phyloP scores from a whole-genome alignment of 306 rosid genomes.

The Dryas octopetala region DNA sequence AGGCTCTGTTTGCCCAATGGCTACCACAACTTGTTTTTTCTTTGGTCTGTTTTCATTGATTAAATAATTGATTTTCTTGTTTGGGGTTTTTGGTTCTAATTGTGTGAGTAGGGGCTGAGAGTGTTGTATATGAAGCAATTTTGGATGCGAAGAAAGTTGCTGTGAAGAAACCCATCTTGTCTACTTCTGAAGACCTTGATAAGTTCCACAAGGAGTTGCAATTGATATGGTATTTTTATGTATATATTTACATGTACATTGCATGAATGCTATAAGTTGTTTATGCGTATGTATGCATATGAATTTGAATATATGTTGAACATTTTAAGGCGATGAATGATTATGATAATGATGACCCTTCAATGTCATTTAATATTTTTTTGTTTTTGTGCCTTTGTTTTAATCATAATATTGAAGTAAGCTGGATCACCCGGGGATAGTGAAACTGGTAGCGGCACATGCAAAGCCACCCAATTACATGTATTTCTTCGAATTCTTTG shows the following conservation, averaged over 20 bases:
- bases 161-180: conserved; percentile 75
- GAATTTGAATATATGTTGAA: neutral
- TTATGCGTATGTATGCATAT: neutral
- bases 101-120: conserved; percentile 63
- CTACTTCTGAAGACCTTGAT: conserved; percentile 76
- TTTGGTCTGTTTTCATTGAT: neutral
- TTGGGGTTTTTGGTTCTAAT: neutral
- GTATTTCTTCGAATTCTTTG: conserved; percentile 79
- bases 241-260: conserved; percentile 1
- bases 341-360: conserved; percentile 6
- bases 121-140: conserved; percentile 80
- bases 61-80: neutral
- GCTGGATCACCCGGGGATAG: conserved; percentile 74
- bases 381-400: conserved; percentile 5
- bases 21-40: neutral
- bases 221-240: conserved; percentile 56
- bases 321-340: conserved; percentile 8
- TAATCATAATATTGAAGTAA: conserved; percentile 44
- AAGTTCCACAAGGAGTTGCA: conserved; percentile 83
- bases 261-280: neutral
- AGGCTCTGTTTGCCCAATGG: neutral
- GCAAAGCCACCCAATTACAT: conserved; percentile 87
- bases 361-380: neutral
- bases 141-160: conserved; percentile 76
- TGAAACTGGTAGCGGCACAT: conserved; percentile 74